phyloP scores from a whole-genome alignment of 192 early-diverging fungal genomes.

The Ambispora gerdemannii region DNA sequence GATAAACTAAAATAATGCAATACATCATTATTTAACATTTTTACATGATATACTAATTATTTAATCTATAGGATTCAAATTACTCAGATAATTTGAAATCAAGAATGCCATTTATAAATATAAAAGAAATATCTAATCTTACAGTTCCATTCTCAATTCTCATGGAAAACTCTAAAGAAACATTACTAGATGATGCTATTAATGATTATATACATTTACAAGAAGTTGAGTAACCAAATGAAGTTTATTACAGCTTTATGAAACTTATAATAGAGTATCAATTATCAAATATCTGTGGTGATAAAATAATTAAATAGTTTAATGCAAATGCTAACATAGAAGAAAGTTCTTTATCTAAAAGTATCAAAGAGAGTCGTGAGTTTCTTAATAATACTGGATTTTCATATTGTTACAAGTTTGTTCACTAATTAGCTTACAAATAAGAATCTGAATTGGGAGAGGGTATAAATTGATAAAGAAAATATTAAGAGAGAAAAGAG shows the following conservation, averaged over 20 bases:
- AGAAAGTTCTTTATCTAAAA: neutral
- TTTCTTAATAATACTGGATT: neutral
- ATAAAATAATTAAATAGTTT: neutral
- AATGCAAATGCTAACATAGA: neutral
- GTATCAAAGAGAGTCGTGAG: neutral
- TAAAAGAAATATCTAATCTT: neutral
- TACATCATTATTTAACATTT: too few relatives aligned
- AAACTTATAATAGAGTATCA: neutral
- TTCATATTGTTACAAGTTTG: too few relatives aligned
- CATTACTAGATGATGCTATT: neutral
- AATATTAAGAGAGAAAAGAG: too few relatives aligned
- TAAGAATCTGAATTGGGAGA: too few relatives aligned
- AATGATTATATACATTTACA: neutral
- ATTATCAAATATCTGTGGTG: neutral
- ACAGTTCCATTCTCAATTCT: too few relatives aligned
- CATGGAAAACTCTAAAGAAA: too few relatives aligned
- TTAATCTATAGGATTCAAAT: too few relatives aligned
- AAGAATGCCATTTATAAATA: neutral
- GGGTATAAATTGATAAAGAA: too few relatives aligned
- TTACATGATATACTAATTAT: too few relatives aligned
- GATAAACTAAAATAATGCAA: too few relatives aligned
- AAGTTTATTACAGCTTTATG: neutral
- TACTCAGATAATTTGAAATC: too few relatives aligned
- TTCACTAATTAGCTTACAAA: too few relatives aligned
- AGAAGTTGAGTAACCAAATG: neutral